Conservation (phyloP, 2,329 filamentous ascomycete genomes). For the Aspergillus fructus region DNA sequence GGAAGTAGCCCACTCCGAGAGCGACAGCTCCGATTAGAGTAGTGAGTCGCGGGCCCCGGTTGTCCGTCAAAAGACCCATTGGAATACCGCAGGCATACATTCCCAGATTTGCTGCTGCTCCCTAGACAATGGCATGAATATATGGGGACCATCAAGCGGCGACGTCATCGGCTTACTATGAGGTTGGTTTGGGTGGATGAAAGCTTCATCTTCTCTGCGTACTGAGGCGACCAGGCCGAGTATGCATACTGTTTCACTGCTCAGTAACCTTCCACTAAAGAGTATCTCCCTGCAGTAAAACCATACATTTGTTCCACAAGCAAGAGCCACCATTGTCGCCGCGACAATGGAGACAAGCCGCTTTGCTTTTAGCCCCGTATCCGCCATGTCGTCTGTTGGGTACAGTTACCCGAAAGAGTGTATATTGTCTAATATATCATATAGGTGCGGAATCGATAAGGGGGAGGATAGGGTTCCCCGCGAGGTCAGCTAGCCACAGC, state of each 20-base stretch:
- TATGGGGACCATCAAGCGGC: background rate
- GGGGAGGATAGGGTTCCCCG: background rate
- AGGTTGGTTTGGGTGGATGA: constrained; percentile 92
- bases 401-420: background rate
- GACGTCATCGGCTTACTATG: constrained; percentile 59
- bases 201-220: constrained; percentile 79
- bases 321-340: constrained; percentile 78
- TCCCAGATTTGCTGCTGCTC: constrained; percentile 64
- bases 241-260: constrained; percentile 76
- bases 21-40: constrained; percentile 72
- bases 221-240: constrained; percentile 95
- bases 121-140: constrained; percentile 36
- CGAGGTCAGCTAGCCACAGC: background rate
- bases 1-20: constrained; percentile 79
- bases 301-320: constrained; percentile 85
- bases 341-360: constrained; percentile 81
- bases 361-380: constrained; percentile 42
- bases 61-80: constrained; percentile 82
- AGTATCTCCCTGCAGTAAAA: constrained; percentile 5
- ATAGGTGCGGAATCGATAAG: background rate
- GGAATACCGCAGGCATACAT: constrained; percentile 94
- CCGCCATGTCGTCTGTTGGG: constrained; percentile 24
- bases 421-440: constrained; percentile 5
- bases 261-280: constrained; percentile 14
- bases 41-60: constrained; percentile 74